Percentiles rank a stretch among this genome's conserved stretches.
phyloP scores from a whole-genome alignment of 306 rosid species.

The Medicago lupulina region DNA sequence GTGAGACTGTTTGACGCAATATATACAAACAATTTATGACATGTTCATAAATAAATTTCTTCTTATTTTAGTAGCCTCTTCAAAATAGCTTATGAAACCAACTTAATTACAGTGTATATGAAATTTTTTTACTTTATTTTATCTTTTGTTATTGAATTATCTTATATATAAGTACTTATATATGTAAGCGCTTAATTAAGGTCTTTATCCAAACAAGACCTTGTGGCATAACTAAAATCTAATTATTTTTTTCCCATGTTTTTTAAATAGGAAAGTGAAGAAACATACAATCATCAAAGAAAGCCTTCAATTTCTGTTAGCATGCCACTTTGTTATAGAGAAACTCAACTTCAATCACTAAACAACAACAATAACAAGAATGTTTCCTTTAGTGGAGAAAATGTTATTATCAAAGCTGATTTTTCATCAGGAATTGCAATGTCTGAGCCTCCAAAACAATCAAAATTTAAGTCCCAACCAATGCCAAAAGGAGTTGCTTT shows the following conservation, averaged over 20 bases:
- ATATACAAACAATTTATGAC: neutral
- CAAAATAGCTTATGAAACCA: too few species aligned
- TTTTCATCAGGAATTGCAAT: conserved; percentile 11
- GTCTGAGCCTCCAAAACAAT: conserved; percentile 36
- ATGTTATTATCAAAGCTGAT: conserved; percentile 32
- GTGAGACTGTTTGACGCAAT: neutral
- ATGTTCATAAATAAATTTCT: too few species aligned
- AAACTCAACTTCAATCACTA: conserved; percentile 40
- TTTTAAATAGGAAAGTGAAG: conserved; percentile 52
- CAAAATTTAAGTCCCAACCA: conserved; percentile 79
- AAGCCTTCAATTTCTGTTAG: conserved; percentile 68
- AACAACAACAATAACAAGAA: conserved; percentile 13
- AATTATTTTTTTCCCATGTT: conserved; percentile 25
- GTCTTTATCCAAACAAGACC: neutral
- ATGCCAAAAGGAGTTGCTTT: conserved; percentile 45
- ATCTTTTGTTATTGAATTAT: too few species aligned
- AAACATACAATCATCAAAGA: conserved; percentile 54
- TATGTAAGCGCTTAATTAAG: neutral
- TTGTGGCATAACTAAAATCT: neutral
- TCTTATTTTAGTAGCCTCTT: neutral
- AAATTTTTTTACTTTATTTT: too few species aligned
- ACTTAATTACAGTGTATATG: too few species aligned
- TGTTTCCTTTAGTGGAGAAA: conserved; percentile 55
- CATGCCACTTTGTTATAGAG: conserved; percentile 71
- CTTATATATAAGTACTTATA: too few species aligned